Evolutionary conservation across 2,329 filamentous ascomycete species (phyloP), one percentile per base, ranked within the genome.

Genomic region (Colletotrichum sp.): DNA sequence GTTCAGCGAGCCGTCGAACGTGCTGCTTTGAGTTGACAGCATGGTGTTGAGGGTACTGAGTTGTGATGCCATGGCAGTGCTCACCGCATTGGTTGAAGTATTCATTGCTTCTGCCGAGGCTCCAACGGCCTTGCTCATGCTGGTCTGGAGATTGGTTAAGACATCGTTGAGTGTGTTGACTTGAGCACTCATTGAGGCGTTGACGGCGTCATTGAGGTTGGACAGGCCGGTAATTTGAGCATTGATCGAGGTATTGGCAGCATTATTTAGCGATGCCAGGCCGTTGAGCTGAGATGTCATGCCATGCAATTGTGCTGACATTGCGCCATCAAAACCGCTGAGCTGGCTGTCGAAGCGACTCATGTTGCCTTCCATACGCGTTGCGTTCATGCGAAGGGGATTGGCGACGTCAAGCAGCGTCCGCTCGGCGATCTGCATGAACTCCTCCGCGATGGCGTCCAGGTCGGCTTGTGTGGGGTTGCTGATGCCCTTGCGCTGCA

Each of bases 371-470:
- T 52, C 68, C 16, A 75, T 16, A 0, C 73, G 69, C 14, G 56
- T 56, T 2, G 69, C 3, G 13, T 75, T 75, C 73, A 75, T 75
- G 2, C 73, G 73, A 26, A 75, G 48, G 13, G 73, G 73, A 14
- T 73, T 75, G 58, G 73, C 73, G 34, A 75, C 73, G 58, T 75
- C 73, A 56, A 75, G 73, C 36, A 75, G 69, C 2, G 73, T 75
- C 26, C 73, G 69, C 73, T 75, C 73, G 3, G 73, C 73, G 18
- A 75, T 69, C 32, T 73, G 69, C 73, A 75, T 75, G 69, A 75
- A 73, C 69, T 75, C 73, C 7, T 75, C 73, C n/a, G 73, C 43
- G 58, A 75, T 75, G 69, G 69, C 48, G 28, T 75, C 73, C 2
- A 64, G 48, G 73, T 75, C 73, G 21, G 73, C 73, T 61, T 73